A percentile compares a stretch with the other conserved stretches of the same genome.
Evolutionary conservation across 768 basidiomycete genomes (phyloP).

Genomic region (Saitozyma sp.): DNA sequence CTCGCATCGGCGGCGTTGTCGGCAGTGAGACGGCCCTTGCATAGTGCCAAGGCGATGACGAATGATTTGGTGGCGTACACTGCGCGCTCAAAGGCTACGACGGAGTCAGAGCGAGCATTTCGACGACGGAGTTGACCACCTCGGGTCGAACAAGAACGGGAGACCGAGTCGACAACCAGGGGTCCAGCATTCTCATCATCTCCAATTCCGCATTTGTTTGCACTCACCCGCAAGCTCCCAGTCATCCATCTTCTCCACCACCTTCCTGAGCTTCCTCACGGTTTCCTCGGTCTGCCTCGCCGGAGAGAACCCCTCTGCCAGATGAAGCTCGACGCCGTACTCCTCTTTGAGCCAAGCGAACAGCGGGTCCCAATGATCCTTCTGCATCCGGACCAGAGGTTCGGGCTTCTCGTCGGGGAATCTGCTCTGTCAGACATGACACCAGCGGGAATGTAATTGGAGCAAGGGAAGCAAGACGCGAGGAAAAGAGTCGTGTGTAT

Average conservation of each 20-base stretch:
- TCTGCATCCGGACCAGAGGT: conserved; percentile 72
- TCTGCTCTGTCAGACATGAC: conserved; percentile 54
- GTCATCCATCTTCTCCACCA: conserved; percentile 66
- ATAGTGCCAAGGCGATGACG: conserved; percentile 79
- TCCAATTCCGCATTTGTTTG: background rate
- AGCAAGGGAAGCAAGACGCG: background rate
- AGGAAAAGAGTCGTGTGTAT: background rate
- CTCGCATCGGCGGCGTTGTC: conserved; percentile 83
- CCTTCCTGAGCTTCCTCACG: conserved; percentile 60
- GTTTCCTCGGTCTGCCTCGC: conserved; percentile 71
- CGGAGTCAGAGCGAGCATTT: background rate
- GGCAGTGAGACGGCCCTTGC: conserved; percentile 70
- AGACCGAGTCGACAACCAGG: too few relatives aligned
- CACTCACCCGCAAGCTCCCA: conserved; percentile 89
- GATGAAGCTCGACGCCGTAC: conserved; percentile 67
- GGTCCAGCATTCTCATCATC: too few relatives aligned
- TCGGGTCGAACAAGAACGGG: too few relatives aligned
- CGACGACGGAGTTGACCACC: too few relatives aligned
- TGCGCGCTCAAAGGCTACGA: conserved; percentile 83
- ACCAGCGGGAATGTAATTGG: background rate
- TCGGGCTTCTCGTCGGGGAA: conserved; percentile 80
- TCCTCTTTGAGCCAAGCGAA: conserved; percentile 72
- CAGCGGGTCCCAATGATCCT: conserved; percentile 83
- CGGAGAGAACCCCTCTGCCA: conserved; percentile 71
- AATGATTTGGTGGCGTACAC: conserved; percentile 89